Base-by-base conservation (phyloP, 1,139 yeast species). In the Debaryomyces subglobosus region DNA sequence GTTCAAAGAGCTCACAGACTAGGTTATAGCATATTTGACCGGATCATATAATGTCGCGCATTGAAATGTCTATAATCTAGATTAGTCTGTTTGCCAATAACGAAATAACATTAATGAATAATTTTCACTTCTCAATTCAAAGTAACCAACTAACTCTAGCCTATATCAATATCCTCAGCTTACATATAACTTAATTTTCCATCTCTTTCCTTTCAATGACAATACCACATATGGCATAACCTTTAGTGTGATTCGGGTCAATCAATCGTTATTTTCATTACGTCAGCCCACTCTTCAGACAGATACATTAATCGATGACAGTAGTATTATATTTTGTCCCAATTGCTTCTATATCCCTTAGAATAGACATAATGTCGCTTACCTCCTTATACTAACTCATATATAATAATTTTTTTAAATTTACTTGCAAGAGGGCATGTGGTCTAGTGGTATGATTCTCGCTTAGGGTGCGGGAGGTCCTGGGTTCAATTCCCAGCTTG, bases 391-490 rank as follows among this genome's bases (percentile, higher is more conserved):
- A 27, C 4, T n/a, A 5, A 12, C 30, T 27, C n/a, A 7, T 32
- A 18, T 32, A 15, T 15, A 16, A 8, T 8, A 2, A 15, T 16
- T 32, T 39, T 38, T 13, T 7, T 2, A 18, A 25, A 12, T 8
- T 24, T 16, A 15, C n/a, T 20, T 39, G 18, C 24, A 39, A n/a
- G 23, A 21, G 68, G 68, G 68, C 65, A 59, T 62, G 68, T 64
- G 68, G 68, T 64, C 68, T 64, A 63, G 68, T 61, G 68, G 68
- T 63, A 64, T 64, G 68, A 63, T 64, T 63, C 65, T 62, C 67
- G 67, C 68, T 64, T 63, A 64, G 67, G 67, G 66, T 65, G 69
- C 68, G 69, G 64, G 68, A 64, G 69, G 70, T 64, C 69, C 70
- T 56, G 71, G 71, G 72, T 67, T 67, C 72, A 65, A 67, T 67